Percentiles rank a stretch among this genome's conserved stretches.
Conservation (phyloP, 306 rosid genomes). For the Glycine soja region DNA sequence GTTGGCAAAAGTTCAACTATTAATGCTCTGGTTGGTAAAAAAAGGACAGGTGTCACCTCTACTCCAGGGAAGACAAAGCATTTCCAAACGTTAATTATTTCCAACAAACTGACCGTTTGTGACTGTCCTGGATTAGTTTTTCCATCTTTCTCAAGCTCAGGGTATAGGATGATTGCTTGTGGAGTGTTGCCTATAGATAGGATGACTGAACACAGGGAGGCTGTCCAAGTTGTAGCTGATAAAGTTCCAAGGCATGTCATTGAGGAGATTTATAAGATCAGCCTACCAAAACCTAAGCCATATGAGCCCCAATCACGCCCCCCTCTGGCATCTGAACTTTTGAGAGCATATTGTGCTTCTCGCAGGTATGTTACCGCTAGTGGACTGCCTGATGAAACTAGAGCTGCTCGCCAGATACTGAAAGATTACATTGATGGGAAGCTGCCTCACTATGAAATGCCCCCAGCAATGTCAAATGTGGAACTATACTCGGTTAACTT, state of each 20-base stretch:
- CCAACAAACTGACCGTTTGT: slow-evolving; percentile 75
- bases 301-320: slow-evolving; percentile 74
- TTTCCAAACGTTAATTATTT: slow-evolving; percentile 80
- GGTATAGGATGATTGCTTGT: slow-evolving; percentile 80
- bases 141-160: slow-evolving; percentile 84
- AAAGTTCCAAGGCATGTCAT: slow-evolving; percentile 66
- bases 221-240: slow-evolving; percentile 77
- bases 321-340: slow-evolving; percentile 71
- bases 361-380: slow-evolving; percentile 79
- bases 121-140: slow-evolving; percentile 90
- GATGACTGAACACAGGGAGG: slow-evolving; percentile 80
- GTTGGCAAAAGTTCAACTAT: slow-evolving; percentile 91
- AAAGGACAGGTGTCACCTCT: slow-evolving; percentile 82
- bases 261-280: slow-evolving; percentile 68
- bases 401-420: slow-evolving; percentile 82
- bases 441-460: slow-evolving; percentile 72
- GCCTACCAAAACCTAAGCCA: slow-evolving; percentile 75
- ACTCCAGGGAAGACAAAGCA: slow-evolving; percentile 94
- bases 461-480: slow-evolving; percentile 58
- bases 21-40: slow-evolving; percentile 84
- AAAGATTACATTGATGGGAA: slow-evolving; percentile 84
- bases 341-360: slow-evolving; percentile 74
- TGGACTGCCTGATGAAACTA: slow-evolving; percentile 84
- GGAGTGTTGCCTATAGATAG: slow-evolving; percentile 88
- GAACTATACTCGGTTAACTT: slow-evolving; percentile 29